Percentiles rank a stretch among this genome's conserved stretches.
These are phyloP conservation scores for Pythium phragmitis DNA, from an alignment of 352 stramenopile species.

Conservation along the genomic window DNA sequence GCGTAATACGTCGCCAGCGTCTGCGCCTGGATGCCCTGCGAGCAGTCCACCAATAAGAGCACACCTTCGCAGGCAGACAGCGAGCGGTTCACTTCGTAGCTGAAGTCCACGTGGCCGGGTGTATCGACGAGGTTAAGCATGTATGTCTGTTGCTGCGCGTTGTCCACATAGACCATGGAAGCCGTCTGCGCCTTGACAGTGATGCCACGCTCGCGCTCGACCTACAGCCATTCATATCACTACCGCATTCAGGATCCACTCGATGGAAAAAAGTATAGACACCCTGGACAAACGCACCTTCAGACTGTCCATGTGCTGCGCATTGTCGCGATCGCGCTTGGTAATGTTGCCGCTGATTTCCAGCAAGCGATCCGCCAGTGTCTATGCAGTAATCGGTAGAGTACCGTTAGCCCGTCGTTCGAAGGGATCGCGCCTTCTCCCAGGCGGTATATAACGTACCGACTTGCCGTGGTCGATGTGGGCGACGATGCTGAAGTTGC, in stretches of 20 bases:
- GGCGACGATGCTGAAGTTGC: constrained; percentile 91
- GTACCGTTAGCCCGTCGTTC: no score
- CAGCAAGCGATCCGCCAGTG: constrained; percentile 88
- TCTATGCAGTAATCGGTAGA: constrained; percentile 33
- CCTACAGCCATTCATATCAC: constrained; percentile 31
- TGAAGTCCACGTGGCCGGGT: constrained; percentile 97
- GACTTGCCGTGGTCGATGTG: constrained; percentile 93
- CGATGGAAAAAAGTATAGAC: background rate
- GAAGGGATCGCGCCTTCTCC: background rate
- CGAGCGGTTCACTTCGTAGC: constrained; percentile 96
- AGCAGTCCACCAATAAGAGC: constrained; percentile 96
- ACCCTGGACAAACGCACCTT: constrained; percentile 34
- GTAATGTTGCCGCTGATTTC: constrained; percentile 90
- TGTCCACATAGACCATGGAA: constrained; percentile 92
- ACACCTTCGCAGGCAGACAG: constrained; percentile 96
- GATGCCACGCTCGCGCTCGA: constrained; percentile 98
- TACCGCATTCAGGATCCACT: background rate
- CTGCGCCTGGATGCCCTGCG: constrained; percentile 98
- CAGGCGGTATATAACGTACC: constrained; percentile 32
- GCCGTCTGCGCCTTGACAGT: constrained; percentile 98
- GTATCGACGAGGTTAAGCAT: constrained; percentile 98
- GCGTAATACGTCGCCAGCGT: constrained; percentile 96
- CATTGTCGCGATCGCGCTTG: constrained; percentile 77
- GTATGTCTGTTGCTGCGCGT: constrained; percentile 71
- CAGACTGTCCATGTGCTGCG: constrained; percentile 92